Conservation (phyloP, 345 rosid species). For the Hibiscus syriacus region DNA sequence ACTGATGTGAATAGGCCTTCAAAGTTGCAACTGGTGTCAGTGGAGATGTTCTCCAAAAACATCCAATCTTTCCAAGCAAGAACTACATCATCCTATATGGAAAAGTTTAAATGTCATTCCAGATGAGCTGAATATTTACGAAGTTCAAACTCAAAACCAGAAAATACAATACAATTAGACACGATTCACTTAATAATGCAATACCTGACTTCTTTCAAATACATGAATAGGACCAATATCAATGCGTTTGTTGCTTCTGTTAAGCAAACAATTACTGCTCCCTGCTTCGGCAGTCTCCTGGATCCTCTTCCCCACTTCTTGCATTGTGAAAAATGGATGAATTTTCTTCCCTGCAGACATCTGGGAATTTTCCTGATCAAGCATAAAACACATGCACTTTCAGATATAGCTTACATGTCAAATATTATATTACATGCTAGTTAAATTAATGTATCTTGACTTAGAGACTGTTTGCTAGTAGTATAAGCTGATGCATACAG, state of each 20-base stretch:
- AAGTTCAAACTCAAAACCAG: slow-evolving; percentile 2
- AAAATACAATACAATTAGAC: neutral
- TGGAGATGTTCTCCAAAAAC: slow-evolving; percentile 33
- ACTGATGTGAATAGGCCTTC: slow-evolving; percentile 23
- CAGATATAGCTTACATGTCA: slow-evolving; percentile 3
- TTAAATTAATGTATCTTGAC: neutral
- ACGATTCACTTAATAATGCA: neutral
- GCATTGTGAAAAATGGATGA: slow-evolving; percentile 75
- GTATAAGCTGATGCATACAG: neutral
- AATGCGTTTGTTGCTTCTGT: slow-evolving; percentile 23
- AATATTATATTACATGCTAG: neutral
- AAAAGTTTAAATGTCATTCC: slow-evolving; percentile 4
- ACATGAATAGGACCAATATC: slow-evolving; percentile 80
- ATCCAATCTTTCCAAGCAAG: slow-evolving; percentile 79
- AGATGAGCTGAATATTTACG: neutral
- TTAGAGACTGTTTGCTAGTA: neutral
- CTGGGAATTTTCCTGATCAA: slow-evolving; percentile 65
- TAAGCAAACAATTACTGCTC: slow-evolving; percentile 16
- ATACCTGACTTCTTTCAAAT: slow-evolving; percentile 64
- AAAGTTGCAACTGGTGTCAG: slow-evolving; percentile 7
- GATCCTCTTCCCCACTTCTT: slow-evolving; percentile 42
- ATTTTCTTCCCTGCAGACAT: slow-evolving; percentile 62
- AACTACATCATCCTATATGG: slow-evolving; percentile 36
- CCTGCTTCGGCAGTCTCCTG: slow-evolving; percentile 33
- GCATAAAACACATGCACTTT: slow-evolving; percentile 14